phyloP scores from a whole-genome alignment of 2,329 filamentous ascomycete species.

The Colletotrichum karsti region DNA sequence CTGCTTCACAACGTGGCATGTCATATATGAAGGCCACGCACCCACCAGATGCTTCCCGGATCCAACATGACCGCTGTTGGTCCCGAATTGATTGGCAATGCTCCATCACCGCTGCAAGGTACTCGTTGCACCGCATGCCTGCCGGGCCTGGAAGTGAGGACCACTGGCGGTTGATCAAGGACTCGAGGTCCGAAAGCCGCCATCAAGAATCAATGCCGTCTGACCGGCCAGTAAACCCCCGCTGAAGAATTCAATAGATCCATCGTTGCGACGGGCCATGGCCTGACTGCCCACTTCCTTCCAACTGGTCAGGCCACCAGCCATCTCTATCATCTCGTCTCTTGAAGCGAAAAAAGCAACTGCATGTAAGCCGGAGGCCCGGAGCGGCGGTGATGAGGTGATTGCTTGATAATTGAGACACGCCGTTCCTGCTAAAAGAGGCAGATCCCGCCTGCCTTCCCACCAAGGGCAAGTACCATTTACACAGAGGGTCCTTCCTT shows the following conservation, averaged over 20 bases:
- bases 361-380: background rate
- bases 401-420: background rate
- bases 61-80: background rate
- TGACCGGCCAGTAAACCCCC: background rate
- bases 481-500: background rate
- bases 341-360: background rate
- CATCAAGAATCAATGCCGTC: too few relatives aligned
- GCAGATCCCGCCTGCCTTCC: background rate
- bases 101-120: constrained; percentile 11
- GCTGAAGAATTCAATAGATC: background rate
- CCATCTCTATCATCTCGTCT: background rate
- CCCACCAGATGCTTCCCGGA: background rate
- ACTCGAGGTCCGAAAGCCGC: background rate
- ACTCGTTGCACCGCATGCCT: background rate
- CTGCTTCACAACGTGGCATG: background rate
- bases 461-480: background rate
- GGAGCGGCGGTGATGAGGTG: background rate
- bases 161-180: background rate
- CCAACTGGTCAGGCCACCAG: background rate
- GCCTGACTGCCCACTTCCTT: constrained; percentile 4
- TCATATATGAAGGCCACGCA: background rate
- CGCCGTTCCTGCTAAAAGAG: background rate
- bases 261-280: background rate
- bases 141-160: too few relatives aligned
- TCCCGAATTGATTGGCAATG: background rate